These are phyloP conservation scores for Wickerhamiella galacta DNA, from an alignment of 805 yeast species.

Conservation along the genomic window DNA sequence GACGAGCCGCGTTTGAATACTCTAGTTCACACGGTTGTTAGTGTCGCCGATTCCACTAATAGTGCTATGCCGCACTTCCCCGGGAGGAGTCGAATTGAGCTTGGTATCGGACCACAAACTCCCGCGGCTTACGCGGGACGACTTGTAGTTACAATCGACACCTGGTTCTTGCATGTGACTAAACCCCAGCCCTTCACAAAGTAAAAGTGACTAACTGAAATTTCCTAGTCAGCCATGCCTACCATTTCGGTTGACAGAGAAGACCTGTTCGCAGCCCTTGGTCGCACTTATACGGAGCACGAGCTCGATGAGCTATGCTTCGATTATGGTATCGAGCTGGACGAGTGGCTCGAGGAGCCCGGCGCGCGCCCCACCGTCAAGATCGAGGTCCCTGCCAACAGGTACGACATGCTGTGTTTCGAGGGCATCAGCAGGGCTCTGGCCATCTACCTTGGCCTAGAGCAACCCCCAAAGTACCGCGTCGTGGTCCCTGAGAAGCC, in stretches of 20 bases:
- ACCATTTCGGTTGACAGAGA: conserved; percentile 90
- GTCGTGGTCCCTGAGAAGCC: conserved; percentile 46
- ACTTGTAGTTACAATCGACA: too few relatives aligned
- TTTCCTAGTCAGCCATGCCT: conserved; percentile 73
- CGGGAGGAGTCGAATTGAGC: too few relatives aligned
- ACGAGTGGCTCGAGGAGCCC: conserved; percentile 75
- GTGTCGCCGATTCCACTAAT: too few relatives aligned
- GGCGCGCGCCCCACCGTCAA: conserved; percentile 96
- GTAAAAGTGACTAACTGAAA: not conserved
- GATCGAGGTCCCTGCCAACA: conserved; percentile 94
- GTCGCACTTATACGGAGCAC: conserved; percentile 43
- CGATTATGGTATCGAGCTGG: conserved; percentile 93
- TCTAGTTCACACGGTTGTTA: too few relatives aligned
- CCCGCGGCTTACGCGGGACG: too few relatives aligned
- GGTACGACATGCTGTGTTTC: conserved; percentile 93
- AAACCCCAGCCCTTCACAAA: too few relatives aligned
- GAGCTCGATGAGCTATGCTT: conserved; percentile 96
- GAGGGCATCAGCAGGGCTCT: conserved; percentile 96
- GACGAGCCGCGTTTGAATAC: too few relatives aligned
- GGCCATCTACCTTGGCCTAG: conserved; percentile 70
- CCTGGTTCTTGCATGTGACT: too few relatives aligned
- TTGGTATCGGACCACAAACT: too few relatives aligned
- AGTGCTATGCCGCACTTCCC: too few relatives aligned
- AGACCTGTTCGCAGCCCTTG: conserved; percentile 73
- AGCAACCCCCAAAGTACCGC: conserved; percentile 46